Conservation (phyloP, 1,284 basidiomycete genomes). For the Cystobasidium sp. region DNA sequence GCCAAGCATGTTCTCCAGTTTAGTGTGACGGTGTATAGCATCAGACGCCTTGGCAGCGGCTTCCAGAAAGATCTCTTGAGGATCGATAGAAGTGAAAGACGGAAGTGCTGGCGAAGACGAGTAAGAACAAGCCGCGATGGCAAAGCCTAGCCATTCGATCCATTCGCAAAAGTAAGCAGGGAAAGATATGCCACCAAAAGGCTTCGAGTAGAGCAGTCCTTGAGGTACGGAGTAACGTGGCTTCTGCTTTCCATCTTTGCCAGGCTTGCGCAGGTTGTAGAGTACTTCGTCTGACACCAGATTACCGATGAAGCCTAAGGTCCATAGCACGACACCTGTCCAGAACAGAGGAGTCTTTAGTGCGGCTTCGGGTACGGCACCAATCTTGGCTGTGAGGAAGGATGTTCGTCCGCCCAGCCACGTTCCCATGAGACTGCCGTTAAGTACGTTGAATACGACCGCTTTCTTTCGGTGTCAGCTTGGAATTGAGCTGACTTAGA, state of each 20-base stretch:
- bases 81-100: not conserved
- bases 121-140: slow-evolving; percentile 26
- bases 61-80: slow-evolving; percentile 6
- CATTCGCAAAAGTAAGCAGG: slow-evolving; percentile 52
- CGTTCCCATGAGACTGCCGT: slow-evolving; percentile 56
- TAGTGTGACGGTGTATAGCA: not conserved
- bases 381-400: slow-evolving; percentile 3
- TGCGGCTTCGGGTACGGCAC: slow-evolving; percentile 37
- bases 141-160: slow-evolving; percentile 53
- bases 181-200: slow-evolving; percentile 48
- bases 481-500: too few relatives aligned
- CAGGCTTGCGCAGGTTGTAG: slow-evolving; percentile 46
- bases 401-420: slow-evolving; percentile 44
- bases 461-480: slow-evolving; percentile 43
- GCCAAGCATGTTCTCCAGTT: not conserved
- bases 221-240: slow-evolving; percentile 51
- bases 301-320: slow-evolving; percentile 48
- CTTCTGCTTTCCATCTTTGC: slow-evolving; percentile 24
- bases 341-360: slow-evolving; percentile 38
- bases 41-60: slow-evolving; percentile 5
- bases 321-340: slow-evolving; percentile 47
- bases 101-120: slow-evolving; percentile 33
- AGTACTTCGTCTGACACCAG: slow-evolving; percentile 52
- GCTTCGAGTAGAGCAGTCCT: slow-evolving; percentile 48
- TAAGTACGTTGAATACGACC: slow-evolving; percentile 54